Evolutionary conservation across 257 asterid genomes (phyloP).

Genomic region (Gentiana dahurica): DNA sequence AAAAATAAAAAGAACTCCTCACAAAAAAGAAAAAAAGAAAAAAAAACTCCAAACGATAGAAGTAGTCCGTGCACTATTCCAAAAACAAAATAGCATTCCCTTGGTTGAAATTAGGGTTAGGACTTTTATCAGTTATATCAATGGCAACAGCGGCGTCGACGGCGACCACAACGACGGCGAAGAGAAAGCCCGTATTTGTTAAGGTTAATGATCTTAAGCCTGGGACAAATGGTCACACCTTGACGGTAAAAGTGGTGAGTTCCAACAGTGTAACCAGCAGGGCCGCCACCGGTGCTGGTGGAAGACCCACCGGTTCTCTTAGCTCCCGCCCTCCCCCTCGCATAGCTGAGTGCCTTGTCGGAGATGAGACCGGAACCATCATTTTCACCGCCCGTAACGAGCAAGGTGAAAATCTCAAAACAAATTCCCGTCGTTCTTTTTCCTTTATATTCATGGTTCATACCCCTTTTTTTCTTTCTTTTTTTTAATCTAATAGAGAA

Average conservation of each 20-base stretch:
- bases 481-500: not conserved
- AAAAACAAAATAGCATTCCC: too few species aligned
- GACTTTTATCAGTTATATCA: constrained; percentile 9
- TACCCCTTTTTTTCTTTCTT: not conserved
- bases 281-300: constrained; percentile 15
- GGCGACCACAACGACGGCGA: constrained; percentile 8
- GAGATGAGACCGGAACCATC: constrained; percentile 30
- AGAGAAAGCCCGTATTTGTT: constrained; percentile 39
- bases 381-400: constrained; percentile 32
- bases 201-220: constrained; percentile 31
- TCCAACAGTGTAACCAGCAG: constrained; percentile 20
- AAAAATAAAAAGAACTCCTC: too few species aligned
- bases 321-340: constrained; percentile 19
- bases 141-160: constrained; percentile 27
- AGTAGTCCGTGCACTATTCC: too few species aligned
- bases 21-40: too few species aligned
- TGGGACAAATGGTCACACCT: constrained; percentile 34
- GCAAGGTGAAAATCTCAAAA: constrained; percentile 15
- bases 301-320: constrained; percentile 13
- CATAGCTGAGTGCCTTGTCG: constrained; percentile 30
- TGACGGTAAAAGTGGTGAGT: constrained; percentile 30
- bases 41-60: too few species aligned
- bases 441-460: not conserved
- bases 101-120: constrained; percentile 5
- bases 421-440: too few species aligned